Conservation (phyloP, 768 basidiomycete species). For the Calocera viscosa region DNA sequence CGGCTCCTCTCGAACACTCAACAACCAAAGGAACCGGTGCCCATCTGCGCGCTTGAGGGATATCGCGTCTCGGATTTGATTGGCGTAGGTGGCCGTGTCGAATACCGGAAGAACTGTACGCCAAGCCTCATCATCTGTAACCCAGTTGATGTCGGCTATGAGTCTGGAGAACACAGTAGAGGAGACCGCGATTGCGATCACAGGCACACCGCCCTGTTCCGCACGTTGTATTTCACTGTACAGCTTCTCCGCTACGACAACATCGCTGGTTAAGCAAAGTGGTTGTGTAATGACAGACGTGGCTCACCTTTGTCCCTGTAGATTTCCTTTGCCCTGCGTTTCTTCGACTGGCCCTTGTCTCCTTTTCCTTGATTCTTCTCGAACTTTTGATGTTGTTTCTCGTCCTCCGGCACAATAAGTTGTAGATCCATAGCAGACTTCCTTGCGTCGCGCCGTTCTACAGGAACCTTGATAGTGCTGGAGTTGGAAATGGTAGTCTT, state of each 20-base stretch:
- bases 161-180: neutral
- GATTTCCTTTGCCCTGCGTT: conserved; percentile 1
- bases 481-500: neutral
- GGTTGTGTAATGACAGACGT: no score
- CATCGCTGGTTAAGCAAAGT: neutral
- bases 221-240: neutral
- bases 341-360: conserved; percentile 1
- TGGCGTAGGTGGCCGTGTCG: conserved; percentile 48
- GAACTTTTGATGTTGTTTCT: conserved; percentile 2
- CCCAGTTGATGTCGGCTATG: conserved; percentile 33
- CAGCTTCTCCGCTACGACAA: neutral
- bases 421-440: neutral
- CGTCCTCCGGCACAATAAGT: neutral
- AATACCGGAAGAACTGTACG: conserved; percentile 44
- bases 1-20: conserved; percentile 53
- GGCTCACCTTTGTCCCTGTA: neutral
- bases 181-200: neutral
- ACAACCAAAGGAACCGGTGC: conserved; percentile 48
- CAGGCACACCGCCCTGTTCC: neutral
- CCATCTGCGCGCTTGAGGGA: conserved; percentile 38
- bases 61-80: conserved; percentile 55
- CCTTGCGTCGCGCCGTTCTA: neutral
- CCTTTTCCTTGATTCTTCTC: neutral
- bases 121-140: conserved; percentile 67
- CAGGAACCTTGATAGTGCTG: neutral